Base-by-base conservation (phyloP, 352 stramenopile species). In the Globisporangium sylvaticum region DNA sequence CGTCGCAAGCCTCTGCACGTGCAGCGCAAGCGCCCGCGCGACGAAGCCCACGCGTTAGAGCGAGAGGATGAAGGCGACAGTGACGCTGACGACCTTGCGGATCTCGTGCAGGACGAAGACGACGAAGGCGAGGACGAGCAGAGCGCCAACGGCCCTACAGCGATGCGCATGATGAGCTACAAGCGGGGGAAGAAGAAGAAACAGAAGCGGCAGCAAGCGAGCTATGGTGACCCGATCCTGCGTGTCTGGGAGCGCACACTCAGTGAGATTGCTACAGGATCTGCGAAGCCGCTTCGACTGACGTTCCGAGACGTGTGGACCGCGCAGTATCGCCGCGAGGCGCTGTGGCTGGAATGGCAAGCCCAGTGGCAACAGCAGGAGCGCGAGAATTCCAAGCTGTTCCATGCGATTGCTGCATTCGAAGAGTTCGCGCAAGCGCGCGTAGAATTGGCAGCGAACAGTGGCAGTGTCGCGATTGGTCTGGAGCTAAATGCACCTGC, bases 1-100 rank as follows among this genome's bases (percentile, higher is more conserved):
- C 62, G 74, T 3, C 72, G 72, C 53, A 84, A 84, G 57, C 67
- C 77, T 8, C 42, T 54, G 31, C 55, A 60, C 61, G 74, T 82
- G 46, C 53, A 77, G 70, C 71, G 72, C 31, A 62, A 70, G 50
- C 52, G 20, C 2, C 72, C 62, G 48, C 69, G 50, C 53, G 32
- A 25, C 39, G 32, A 25, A 27, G 59, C 29, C 31, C 24, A 58
- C 64, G 44, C 58, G 50, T 18, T 39, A n/a, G 54, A 53, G 54
- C 27, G 31, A 62, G 32, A 27, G 4, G 53, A 12, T 3, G 27
- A 6, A 12, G 15, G 22, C 18, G 20, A 29, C 3, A 22, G 7
- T 0, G 46, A 37, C 0, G 14, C 9, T 4, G 57, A 25, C 6
- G 58, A 48, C 1, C 55, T 55, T 5, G 22, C n/a, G 3, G 10